Evolutionary conservation across 1,139 yeast genomes (phyloP), one percentile per base, ranked within the genome.

Genomic region (Debaryomyces subglobosus): DNA sequence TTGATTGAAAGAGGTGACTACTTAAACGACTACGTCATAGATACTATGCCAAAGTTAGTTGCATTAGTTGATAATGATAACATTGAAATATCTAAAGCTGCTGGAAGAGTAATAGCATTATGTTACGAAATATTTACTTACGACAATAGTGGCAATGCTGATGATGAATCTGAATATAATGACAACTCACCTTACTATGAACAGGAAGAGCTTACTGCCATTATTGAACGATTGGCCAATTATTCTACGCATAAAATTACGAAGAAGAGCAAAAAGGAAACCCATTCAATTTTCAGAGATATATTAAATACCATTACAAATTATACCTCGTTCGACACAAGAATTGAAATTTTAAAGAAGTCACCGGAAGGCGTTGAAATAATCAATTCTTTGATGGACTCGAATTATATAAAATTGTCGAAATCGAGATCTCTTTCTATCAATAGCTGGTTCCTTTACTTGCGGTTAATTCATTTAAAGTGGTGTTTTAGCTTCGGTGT

Each of bases 401-500:
- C 72, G 2, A 73, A 85, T 3, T 82, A 79, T 48, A 72, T 85
- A 50, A 81, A 78, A 53, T 64, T 85, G 46, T 77, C 82, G 20
- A 79, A 81, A 56, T 71, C 82, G 32, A 81, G 77, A 60, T 71
- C 85, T 3, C 67, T 86, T 46, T 76, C 83, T n/a, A 79, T 86
- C 34, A 80, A 78, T 53, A 75, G 86, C 25, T 87, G 95, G 95
- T 79, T 71, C 54, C 77, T 85, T 49, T 80, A 84, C 56, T 64
- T 84, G 45, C 72, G 91, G 50, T 69, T 86, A 47, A 77, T 84
- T 49, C 84, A 81, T 53, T 72, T 86, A 60, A 81, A 82, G 58
- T 87, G 90, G 87, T 76, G 85, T n/a, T 85, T 82, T 59, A 85
- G 88, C 38, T 78, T 81, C 36, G 89, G 89, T 1, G 75, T 86